phyloP scores from a whole-genome alignment of 2,329 filamentous ascomycete genomes.

The Ascochyta viciae-villosae region DNA sequence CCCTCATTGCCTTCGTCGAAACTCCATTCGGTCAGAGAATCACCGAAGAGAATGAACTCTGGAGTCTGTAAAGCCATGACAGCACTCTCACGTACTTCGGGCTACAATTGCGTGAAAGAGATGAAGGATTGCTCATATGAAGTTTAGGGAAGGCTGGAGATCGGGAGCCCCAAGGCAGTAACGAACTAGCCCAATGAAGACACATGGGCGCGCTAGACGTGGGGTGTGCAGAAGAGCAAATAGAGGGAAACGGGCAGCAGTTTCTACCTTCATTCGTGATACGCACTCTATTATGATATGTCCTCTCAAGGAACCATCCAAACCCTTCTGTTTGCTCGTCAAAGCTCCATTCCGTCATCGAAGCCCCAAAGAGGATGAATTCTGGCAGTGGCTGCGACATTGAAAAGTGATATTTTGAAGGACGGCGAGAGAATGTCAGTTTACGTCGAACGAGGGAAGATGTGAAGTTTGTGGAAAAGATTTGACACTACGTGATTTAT shows the following conservation, averaged over 20 bases:
- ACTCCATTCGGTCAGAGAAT: constrained; percentile 44
- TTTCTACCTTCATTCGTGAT: background rate
- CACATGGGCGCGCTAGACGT: background rate
- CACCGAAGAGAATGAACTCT: constrained; percentile 45
- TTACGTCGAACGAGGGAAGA: background rate
- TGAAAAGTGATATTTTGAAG: background rate
- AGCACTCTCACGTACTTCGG: background rate
- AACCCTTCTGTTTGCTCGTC: constrained; percentile 34
- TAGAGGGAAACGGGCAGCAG: background rate
- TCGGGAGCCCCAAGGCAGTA: background rate
- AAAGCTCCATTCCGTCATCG: constrained; percentile 44
- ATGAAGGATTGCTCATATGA: background rate
- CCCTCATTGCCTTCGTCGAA: constrained; percentile 38
- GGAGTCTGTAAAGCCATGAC: constrained; percentile 1
- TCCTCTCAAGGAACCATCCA: constrained; percentile 33
- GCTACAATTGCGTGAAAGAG: too few relatives aligned
- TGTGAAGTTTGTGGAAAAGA: background rate
- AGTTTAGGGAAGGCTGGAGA: background rate
- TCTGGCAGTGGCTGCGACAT: background rate
- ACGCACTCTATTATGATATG: constrained; percentile 32
- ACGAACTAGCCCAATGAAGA: background rate
- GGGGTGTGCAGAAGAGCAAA: background rate
- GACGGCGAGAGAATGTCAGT: background rate
- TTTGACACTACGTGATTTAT: background rate
- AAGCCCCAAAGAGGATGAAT: background rate